Evolutionary conservation across 169 alveolate genomes (phyloP).

Genomic region (Sarcocystis neurona): DNA sequence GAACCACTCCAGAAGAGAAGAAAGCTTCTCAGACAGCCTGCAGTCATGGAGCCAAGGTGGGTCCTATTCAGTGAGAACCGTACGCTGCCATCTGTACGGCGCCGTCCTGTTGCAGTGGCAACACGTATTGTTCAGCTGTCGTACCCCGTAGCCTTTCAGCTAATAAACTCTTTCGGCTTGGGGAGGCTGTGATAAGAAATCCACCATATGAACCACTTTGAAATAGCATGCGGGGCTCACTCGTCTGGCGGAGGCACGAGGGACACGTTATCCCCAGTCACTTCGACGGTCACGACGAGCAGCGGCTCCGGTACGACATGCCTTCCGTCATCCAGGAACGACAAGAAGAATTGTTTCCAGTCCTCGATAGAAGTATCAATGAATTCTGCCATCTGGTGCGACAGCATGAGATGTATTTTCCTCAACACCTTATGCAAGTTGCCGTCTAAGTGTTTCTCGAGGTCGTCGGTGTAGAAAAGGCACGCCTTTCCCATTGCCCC

Average conservation of each 20-base stretch:
- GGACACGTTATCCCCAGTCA: neutral
- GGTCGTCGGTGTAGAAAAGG: slow-evolving; percentile 5
- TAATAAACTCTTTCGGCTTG: too few species aligned
- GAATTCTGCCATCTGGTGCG: slow-evolving; percentile 14
- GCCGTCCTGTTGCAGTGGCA: too few species aligned
- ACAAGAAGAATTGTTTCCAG: slow-evolving; percentile 16
- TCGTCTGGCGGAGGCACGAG: slow-evolving; percentile 13
- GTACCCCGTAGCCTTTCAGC: too few species aligned
- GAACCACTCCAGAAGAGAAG: slow-evolving; percentile 4
- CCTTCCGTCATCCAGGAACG: slow-evolving; percentile 6
- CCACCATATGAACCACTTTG: neutral
- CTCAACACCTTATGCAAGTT: neutral
- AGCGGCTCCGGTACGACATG: neutral
- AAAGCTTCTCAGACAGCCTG: neutral
- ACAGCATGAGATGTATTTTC: slow-evolving; percentile 8
- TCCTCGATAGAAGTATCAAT: slow-evolving; percentile 5
- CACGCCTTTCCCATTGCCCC: neutral
- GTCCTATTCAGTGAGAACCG: too few species aligned
- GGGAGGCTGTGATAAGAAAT: neutral
- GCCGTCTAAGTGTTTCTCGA: neutral
- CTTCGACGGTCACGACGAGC: neutral
- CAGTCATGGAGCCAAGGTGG: too few species aligned
- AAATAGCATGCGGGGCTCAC: too few species aligned
- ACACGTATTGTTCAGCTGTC: too few species aligned
- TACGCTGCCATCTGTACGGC: too few species aligned